A percentile compares a stretch with the other conserved stretches of the same genome.
phyloP scores from a whole-genome alignment of 2,329 filamentous ascomycete species.

The Cryphonectria naterciae region DNA sequence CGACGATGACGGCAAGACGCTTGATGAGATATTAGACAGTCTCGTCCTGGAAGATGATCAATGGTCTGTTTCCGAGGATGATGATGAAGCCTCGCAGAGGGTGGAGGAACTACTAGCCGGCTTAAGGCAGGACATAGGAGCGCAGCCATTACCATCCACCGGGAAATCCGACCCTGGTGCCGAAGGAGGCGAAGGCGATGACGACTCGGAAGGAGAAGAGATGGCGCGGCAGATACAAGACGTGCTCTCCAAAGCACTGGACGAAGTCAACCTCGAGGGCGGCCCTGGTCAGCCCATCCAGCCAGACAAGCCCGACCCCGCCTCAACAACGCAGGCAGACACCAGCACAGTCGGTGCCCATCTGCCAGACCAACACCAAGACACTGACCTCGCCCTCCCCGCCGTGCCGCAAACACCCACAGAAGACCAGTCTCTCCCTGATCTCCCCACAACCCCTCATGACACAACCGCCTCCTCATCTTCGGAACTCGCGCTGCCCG shows the following conservation, averaged over 20 bases:
- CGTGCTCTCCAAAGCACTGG: constrained; percentile 50
- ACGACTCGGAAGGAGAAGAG: constrained; percentile 55
- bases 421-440: constrained; percentile 6
- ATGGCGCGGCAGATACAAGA: constrained; percentile 51
- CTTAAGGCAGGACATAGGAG: constrained; percentile 34
- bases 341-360: neutral
- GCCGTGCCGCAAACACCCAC: constrained; percentile 14
- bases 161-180: neutral
- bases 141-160: constrained; percentile 1
- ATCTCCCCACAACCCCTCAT: constrained; percentile 10
- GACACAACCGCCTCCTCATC: constrained; percentile 26
- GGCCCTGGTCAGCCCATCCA: constrained; percentile 7
- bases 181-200: constrained; percentile 32
- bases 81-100: constrained; percentile 32
- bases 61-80: constrained; percentile 27
- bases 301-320: constrained; percentile 15
- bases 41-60: constrained; percentile 39
- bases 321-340: constrained; percentile 12
- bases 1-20: constrained; percentile 50
- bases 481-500: constrained; percentile 48
- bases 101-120: constrained; percentile 27
- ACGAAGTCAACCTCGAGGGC: constrained; percentile 48
- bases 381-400: constrained; percentile 17
- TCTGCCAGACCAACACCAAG: neutral
- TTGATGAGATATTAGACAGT: constrained; percentile 56